phyloP scores from a whole-genome alignment of 1,139 yeast species.

The Nakaseomyces bracarensis region DNA sequence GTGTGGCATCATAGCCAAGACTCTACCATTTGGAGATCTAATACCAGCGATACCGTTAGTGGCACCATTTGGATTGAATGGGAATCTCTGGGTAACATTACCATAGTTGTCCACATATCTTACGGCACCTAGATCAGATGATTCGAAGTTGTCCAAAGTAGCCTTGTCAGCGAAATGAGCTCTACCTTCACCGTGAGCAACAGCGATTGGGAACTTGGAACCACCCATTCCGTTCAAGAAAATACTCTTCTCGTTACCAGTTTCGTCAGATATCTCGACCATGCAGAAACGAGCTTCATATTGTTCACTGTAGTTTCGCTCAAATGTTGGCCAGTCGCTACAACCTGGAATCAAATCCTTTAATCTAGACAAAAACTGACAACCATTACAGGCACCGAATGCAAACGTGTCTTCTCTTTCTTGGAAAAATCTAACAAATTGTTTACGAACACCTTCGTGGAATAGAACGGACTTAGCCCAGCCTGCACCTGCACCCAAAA shows the following conservation, averaged over 20 bases:
- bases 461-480: conserved; percentile 98
- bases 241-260: conserved; percentile 43
- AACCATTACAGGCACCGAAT: conserved; percentile 98
- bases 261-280: conserved; percentile 65
- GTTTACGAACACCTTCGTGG: conserved; percentile 66
- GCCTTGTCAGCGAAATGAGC: conserved; percentile 49
- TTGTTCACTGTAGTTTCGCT: conserved; percentile 85
- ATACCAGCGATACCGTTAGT: conserved; percentile 92
- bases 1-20: conserved; percentile 98
- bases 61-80: conserved; percentile 95
- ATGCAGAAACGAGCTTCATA: conserved; percentile 93
- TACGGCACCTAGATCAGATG: conserved; percentile 51
- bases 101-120: conserved; percentile 91
- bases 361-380: conserved; percentile 89
- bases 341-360: conserved; percentile 90
- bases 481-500: conserved; percentile 97
- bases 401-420: conserved; percentile 89
- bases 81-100: conserved; percentile 68
- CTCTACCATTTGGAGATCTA: conserved; percentile 84
- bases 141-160: conserved; percentile 39
- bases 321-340: conserved; percentile 94
- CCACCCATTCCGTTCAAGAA: conserved; percentile 89
- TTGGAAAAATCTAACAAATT: conserved; percentile 74
- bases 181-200: conserved; percentile 98
- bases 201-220: conserved; percentile 88